Evolutionary conservation across 2,329 filamentous ascomycete genomes (phyloP).

Genomic region (Stemphylium vesicarium): DNA sequence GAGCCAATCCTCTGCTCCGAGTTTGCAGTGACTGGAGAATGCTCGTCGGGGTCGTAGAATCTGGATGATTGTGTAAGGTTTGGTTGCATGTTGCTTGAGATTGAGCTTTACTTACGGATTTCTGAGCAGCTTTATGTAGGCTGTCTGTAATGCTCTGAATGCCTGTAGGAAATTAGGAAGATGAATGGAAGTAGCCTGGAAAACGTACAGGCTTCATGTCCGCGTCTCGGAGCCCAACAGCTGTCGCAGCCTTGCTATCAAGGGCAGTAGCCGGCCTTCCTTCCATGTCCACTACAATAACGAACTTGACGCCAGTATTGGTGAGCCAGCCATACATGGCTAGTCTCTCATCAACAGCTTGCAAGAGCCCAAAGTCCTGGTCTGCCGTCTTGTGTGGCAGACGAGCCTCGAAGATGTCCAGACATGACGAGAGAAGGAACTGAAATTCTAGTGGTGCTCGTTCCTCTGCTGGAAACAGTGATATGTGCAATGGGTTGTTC

Average conservation of each 20-base stretch:
- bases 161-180: slow-evolving; percentile 57
- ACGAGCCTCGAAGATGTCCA: slow-evolving; percentile 92
- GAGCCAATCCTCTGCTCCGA: slow-evolving; percentile 53
- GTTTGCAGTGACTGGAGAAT: slow-evolving; percentile 65
- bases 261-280: slow-evolving; percentile 61
- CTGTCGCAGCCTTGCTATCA: slow-evolving; percentile 49
- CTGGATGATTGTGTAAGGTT: slow-evolving; percentile 68
- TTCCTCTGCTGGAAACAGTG: slow-evolving; percentile 79
- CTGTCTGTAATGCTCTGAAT: slow-evolving; percentile 90
- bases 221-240: slow-evolving; percentile 77
- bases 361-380: slow-evolving; percentile 88
- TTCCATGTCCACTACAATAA: slow-evolving; percentile 89
- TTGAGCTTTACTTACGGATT: slow-evolving; percentile 61
- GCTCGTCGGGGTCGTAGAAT: slow-evolving; percentile 90
- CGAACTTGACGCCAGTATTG: slow-evolving; percentile 90
- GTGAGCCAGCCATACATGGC: slow-evolving; percentile 96
- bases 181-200: background rate
- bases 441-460: slow-evolving; percentile 86
- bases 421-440: slow-evolving; percentile 85
- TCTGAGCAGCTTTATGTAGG: slow-evolving; percentile 85
- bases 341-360: slow-evolving; percentile 90
- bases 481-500: slow-evolving; percentile 96
- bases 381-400: slow-evolving; percentile 74
- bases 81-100: background rate
- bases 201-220: slow-evolving; percentile 78